Evolutionary conservation across 2,329 filamentous ascomycete species (phyloP).

Genomic region (Hymenoscyphus albidus): DNA sequence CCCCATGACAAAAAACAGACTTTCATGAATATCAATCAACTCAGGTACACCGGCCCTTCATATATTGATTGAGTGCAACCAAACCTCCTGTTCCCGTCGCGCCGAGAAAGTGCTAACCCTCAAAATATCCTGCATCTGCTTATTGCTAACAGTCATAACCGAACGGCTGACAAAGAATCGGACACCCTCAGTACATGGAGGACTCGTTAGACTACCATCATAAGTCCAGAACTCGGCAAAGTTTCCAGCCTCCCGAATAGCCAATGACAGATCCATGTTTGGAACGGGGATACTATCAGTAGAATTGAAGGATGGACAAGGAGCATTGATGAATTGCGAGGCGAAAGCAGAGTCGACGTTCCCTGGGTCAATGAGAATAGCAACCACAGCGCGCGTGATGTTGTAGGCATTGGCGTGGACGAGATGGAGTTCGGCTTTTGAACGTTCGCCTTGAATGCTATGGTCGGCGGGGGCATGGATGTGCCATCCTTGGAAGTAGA

Average conservation of each 20-base stretch:
- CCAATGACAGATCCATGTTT: constrained; percentile 34
- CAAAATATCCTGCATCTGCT: constrained; percentile 46
- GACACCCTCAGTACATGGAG: constrained; percentile 45
- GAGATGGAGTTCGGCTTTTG: constrained; percentile 46
- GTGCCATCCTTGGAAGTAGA: constrained; percentile 49
- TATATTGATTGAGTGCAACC: constrained; percentile 37
- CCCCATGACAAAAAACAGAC: not conserved
- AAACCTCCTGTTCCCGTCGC: constrained; percentile 43
- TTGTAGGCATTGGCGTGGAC: constrained; percentile 44
- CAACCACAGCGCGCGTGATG: constrained; percentile 43
- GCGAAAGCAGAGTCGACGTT: constrained; percentile 39
- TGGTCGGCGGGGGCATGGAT: constrained; percentile 50
- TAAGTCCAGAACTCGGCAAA: constrained; percentile 49
- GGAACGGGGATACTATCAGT: constrained; percentile 26
- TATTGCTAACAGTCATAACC: constrained; percentile 41
- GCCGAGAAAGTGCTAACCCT: constrained; percentile 43
- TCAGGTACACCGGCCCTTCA: not conserved
- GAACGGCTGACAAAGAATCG: constrained; percentile 43
- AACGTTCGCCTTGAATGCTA: constrained; percentile 40
- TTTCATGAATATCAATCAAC: not conserved
- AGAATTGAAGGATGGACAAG: constrained; percentile 39
- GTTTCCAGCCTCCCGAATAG: constrained; percentile 37
- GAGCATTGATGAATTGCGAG: constrained; percentile 37
- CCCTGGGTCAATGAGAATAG: constrained; percentile 44
- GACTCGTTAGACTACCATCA: constrained; percentile 44